Percentiles rank a stretch among this genome's conserved stretches.
These are phyloP conservation scores for Arthrinium puccinioides DNA, from an alignment of 2,329 filamentous ascomycete genomes.

Conservation along the genomic window DNA sequence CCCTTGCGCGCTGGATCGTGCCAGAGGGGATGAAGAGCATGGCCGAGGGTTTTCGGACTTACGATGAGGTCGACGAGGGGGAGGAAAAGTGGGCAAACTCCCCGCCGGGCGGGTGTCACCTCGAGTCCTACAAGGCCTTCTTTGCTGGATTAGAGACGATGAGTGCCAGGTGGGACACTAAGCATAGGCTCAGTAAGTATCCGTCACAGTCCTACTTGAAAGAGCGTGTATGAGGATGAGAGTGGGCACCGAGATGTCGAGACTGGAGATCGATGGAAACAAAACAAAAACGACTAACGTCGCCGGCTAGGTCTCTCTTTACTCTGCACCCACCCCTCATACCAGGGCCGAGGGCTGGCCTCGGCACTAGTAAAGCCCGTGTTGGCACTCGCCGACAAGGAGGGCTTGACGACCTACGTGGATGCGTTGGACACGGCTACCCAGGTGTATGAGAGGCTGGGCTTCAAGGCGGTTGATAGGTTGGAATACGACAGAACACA, in stretches of 20 bases:
- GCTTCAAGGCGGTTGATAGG: conserved; percentile 6
- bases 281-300: no score
- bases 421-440: conserved; percentile 6
- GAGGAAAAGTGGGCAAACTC: conserved; percentile 1
- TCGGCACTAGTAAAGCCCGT: conserved; percentile 4
- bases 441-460: conserved; percentile 4
- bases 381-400: conserved; percentile 4
- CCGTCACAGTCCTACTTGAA: not conserved
- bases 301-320: conserved; percentile 4
- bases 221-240: no score
- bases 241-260: not conserved
- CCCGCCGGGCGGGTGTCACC: conserved; percentile 13
- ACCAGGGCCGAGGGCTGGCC: conserved; percentile 5
- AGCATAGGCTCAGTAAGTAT: conserved; percentile 18
- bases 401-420: conserved; percentile 6
- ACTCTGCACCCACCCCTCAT: conserved; percentile 5
- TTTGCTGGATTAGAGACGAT: conserved; percentile 11
- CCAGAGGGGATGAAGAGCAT: conserved; percentile 12
- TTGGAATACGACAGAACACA: conserved; percentile 6
- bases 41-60: conserved; percentile 12
- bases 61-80: conserved; percentile 9
- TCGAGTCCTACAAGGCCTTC: conserved; percentile 12
- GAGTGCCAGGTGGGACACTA: conserved; percentile 15
- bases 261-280: not conserved
- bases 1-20: conserved; percentile 18